Conservation (phyloP, 192 early-diverging fungal genomes). For the Podila epicladia region DNA sequence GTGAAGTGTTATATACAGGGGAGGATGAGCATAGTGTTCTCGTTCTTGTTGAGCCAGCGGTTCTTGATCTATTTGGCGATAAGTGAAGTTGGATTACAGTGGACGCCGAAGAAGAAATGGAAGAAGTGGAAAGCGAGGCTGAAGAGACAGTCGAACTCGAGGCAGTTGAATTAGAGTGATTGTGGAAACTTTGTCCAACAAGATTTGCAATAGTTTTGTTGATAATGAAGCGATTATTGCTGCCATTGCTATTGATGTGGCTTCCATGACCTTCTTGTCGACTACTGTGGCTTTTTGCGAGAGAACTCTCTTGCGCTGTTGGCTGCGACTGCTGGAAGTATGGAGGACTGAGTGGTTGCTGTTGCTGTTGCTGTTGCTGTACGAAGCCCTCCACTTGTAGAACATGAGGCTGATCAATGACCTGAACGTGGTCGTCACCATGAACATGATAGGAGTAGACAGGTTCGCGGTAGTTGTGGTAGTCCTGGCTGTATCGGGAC, state of each 20-base stretch:
- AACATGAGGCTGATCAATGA: not conserved
- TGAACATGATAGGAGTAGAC: not conserved
- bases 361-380: not conserved
- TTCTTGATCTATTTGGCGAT: not conserved
- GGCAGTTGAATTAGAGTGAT: constrained; percentile 10
- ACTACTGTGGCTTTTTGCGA: not conserved
- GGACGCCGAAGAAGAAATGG: not conserved
- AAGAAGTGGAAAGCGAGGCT: not conserved
- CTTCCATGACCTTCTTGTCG: not conserved
- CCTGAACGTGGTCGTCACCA: not conserved
- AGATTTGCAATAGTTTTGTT: constrained; percentile 19
- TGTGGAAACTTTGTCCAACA: not conserved
- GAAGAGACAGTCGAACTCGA: not conserved
- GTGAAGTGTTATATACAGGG: not conserved
- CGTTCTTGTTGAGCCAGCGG: no score
- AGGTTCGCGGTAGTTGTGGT: not conserved
- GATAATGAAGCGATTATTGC: not conserved
- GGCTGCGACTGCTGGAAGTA: not conserved
- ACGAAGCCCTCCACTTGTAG: not conserved
- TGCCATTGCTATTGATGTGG: not conserved
- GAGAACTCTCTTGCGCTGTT: not conserved
- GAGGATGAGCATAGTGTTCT: not conserved
- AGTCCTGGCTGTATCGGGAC: not conserved
- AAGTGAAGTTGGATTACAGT: not conserved
- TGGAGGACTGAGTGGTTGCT: not conserved